These are phyloP conservation scores for Lasiosphaeria miniovina DNA, from an alignment of 495 filamentous ascomycete genomes.

Conservation along the genomic window DNA sequence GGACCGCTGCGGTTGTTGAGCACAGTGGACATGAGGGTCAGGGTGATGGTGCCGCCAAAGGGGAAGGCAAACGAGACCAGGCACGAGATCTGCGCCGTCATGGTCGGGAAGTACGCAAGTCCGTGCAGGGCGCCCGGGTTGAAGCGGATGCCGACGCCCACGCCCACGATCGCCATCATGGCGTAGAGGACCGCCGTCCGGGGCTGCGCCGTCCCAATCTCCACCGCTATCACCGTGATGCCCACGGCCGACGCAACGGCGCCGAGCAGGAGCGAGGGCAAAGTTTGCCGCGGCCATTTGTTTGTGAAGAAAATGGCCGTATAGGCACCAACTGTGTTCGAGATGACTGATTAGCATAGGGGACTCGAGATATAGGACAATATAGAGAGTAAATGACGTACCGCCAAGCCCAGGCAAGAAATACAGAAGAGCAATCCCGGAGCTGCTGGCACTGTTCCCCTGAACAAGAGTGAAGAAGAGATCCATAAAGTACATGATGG, in stretches of 20 bases:
- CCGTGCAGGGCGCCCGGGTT: slow-evolving; percentile 45
- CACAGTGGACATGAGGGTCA: slow-evolving; percentile 59
- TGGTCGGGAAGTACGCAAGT: slow-evolving; percentile 50
- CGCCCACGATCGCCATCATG: slow-evolving; percentile 59
- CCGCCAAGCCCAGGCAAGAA: slow-evolving; percentile 44
- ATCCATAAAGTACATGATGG: slow-evolving; percentile 59
- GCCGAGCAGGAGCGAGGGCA: slow-evolving; percentile 49
- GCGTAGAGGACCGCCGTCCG: slow-evolving; percentile 45
- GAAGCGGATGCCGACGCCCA: slow-evolving; percentile 52
- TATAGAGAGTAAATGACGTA: slow-evolving; percentile 19
- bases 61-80: slow-evolving; percentile 49
- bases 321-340: slow-evolving; percentile 46
- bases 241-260: slow-evolving; percentile 47
- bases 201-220: slow-evolving; percentile 36
- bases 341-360: background rate
- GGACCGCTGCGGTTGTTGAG: slow-evolving; percentile 51
- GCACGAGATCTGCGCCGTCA: slow-evolving; percentile 50
- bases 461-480: slow-evolving; percentile 57
- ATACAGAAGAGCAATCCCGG: slow-evolving; percentile 51
- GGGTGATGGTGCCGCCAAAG: slow-evolving; percentile 56
- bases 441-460: slow-evolving; percentile 40
- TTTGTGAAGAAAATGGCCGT: slow-evolving; percentile 54
- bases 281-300: slow-evolving; percentile 54
- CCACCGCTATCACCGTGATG: slow-evolving; percentile 46
- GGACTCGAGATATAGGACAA: background rate